A percentile compares a stretch with the other conserved stretches of the same genome.
Evolutionary conservation across 163 green algal genomes (phyloP).

Genomic region (Chlorella variabilis): DNA sequence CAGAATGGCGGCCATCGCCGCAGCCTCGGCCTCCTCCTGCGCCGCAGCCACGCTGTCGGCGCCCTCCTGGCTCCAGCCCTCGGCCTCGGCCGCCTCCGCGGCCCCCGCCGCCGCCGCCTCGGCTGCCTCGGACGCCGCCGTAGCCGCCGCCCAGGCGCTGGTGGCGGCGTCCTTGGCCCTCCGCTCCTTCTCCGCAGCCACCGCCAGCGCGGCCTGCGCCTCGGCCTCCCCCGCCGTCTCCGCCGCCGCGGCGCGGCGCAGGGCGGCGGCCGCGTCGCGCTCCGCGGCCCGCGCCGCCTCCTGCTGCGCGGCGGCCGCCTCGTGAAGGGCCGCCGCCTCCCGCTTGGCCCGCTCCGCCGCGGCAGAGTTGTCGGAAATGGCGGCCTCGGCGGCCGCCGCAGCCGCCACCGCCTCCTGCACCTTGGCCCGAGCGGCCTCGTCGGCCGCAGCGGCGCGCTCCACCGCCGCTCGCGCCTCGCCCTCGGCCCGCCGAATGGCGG

Average conservation of each 20-base stretch:
- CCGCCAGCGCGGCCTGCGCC: constrained; percentile 11
- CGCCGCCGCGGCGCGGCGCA: neutral
- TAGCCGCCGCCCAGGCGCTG: constrained; percentile 15
- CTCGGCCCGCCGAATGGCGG: neutral
- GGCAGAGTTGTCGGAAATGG: neutral
- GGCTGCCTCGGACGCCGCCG: neutral
- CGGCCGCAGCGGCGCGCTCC: neutral
- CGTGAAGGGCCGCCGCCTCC: constrained; percentile 17
- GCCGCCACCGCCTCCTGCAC: neutral
- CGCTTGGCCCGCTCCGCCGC: neutral
- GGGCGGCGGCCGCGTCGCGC: neutral
- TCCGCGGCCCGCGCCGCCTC: constrained; percentile 1
- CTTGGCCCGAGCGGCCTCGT: neutral
- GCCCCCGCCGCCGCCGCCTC: neutral
- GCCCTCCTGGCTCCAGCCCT: constrained; percentile 7
- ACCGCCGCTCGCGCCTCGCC: neutral
- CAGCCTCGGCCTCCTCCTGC: constrained; percentile 4
- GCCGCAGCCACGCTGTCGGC: neutral
- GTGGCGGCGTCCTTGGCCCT: constrained; percentile 5
- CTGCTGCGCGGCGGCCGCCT: neutral
- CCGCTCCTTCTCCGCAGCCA: constrained; percentile 13
- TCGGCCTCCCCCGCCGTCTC: constrained; percentile 1
- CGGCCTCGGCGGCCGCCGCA: neutral
- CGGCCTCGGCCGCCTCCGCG: neutral
- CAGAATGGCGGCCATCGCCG: constrained; percentile 14